Conservation (phyloP, 306 rosid species). For the Leucaena leucocephala region DNA sequence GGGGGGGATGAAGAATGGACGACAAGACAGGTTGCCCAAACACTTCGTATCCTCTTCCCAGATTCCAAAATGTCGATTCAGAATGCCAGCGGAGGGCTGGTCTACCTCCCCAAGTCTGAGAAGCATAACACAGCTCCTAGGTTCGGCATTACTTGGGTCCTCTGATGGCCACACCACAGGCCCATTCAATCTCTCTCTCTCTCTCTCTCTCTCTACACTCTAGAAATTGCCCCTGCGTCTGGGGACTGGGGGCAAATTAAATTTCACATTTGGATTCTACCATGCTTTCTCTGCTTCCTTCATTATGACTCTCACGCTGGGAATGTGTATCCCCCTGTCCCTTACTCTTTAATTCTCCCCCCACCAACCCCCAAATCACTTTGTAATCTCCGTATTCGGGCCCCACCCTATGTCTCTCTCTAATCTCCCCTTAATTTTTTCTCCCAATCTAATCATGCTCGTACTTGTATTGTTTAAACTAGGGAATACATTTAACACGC, state of each 20-base stretch:
- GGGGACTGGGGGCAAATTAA: conserved; percentile 7
- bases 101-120: conserved; percentile 20
- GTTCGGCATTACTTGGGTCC: conserved; percentile 42
- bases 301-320: conserved; percentile 58
- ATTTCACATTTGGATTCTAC: conserved; percentile 21
- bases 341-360: conserved; percentile 35
- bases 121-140: conserved; percentile 11
- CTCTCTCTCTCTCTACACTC: neutral
- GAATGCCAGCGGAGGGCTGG: neutral
- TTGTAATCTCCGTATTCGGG: conserved; percentile 25
- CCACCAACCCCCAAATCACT: conserved; percentile 28
- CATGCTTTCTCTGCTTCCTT: conserved; percentile 2
- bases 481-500: conserved; percentile 20
- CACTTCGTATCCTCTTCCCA: neutral
- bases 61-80: neutral
- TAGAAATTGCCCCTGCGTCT: conserved; percentile 8
- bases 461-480: neutral
- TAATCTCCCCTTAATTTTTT: conserved; percentile 14
- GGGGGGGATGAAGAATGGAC: neutral
- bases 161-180: conserved; percentile 41
- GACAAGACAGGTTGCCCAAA: neutral
- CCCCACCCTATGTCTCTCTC: conserved; percentile 8
- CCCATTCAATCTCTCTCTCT: conserved; percentile 46
- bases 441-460: conserved; percentile 20
- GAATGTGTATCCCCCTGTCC: conserved; percentile 50